phyloP scores from a whole-genome alignment of 1,139 yeast species.

The Lodderomyces pseudojiufengensis region DNA sequence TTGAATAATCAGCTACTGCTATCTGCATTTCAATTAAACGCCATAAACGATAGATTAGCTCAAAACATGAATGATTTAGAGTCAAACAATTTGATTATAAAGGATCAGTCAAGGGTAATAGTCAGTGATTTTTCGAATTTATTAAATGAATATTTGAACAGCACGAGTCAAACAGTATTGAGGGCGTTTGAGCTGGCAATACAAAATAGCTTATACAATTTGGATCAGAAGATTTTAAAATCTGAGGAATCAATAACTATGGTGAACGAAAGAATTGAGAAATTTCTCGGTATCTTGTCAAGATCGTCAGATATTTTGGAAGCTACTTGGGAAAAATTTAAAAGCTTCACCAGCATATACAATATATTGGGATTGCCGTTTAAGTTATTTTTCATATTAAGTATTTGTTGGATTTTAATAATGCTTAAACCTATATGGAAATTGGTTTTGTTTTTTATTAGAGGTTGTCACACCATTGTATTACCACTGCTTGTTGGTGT shows the following conservation, averaged over 20 bases:
- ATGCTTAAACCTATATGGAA: too few species aligned
- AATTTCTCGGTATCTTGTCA: background rate
- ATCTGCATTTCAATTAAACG: background rate
- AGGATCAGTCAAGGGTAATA: background rate
- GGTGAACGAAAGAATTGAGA: constrained; percentile 7
- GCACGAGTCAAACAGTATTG: constrained; percentile 3
- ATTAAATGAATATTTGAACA: constrained; percentile 4
- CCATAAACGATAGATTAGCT: background rate
- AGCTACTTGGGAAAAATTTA: too few species aligned
- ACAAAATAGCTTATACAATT: constrained; percentile 8
- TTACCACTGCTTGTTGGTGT: constrained; percentile 1
- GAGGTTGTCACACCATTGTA: background rate
- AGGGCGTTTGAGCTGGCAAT: constrained; percentile 9
- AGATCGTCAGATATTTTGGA: too few species aligned
- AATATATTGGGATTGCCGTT: too few species aligned
- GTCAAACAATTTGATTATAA: background rate
- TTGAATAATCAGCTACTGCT: background rate
- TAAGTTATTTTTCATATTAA: too few species aligned
- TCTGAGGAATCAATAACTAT: constrained; percentile 12
- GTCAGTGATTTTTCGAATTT: background rate
- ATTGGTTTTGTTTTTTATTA: background rate
- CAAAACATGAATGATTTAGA: constrained; percentile 2
- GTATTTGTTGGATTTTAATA: too few species aligned
- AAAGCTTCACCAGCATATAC: too few species aligned
- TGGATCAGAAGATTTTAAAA: constrained; percentile 12